phyloP scores from a whole-genome alignment of 2,329 filamentous ascomycete genomes.

The Neurospora crassa region DNA sequence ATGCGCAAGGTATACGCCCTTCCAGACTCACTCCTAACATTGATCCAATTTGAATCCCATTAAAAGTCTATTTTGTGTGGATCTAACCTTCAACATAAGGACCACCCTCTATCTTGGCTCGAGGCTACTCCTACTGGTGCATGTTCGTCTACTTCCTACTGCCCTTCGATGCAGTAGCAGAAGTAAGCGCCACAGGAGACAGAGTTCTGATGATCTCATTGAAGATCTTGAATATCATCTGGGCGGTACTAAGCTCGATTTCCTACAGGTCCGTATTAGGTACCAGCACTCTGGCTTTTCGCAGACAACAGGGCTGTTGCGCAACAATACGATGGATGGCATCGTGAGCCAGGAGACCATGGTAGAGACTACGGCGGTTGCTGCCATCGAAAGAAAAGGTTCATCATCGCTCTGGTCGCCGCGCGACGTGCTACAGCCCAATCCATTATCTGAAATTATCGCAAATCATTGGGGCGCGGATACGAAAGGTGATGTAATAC shows the following conservation, averaged over 20 bases:
- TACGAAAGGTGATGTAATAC: slow-evolving; percentile 33
- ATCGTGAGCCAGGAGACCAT: slow-evolving; percentile 34
- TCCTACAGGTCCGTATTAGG: slow-evolving; percentile 40
- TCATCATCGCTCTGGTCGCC: slow-evolving; percentile 43
- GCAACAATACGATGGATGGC: slow-evolving; percentile 19
- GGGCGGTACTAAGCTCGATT: slow-evolving; percentile 37
- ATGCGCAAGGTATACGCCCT: slow-evolving; percentile 28
- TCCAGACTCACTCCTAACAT: background rate
- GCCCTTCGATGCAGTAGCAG: slow-evolving; percentile 4
- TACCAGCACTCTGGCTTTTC: slow-evolving; percentile 50
- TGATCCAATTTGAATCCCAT: background rate
- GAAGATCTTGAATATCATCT: slow-evolving; percentile 49
- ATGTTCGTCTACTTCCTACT: slow-evolving; percentile 28
- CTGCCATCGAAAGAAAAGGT: slow-evolving; percentile 39
- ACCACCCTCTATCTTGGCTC: slow-evolving; percentile 28
- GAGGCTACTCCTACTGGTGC: slow-evolving; percentile 38
- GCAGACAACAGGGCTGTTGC: slow-evolving; percentile 6
- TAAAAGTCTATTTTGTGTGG: background rate
- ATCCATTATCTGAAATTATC: slow-evolving; percentile 34
- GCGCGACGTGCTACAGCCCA: slow-evolving; percentile 23
- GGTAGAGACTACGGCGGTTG: slow-evolving; percentile 43
- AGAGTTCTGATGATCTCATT: slow-evolving; percentile 46
- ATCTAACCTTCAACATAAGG: background rate
- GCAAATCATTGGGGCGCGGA: slow-evolving; percentile 38
- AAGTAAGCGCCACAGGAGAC: slow-evolving; percentile 20